These are phyloP conservation scores for Atalantia buxifolia DNA, from an alignment of 345 rosid species.

Conservation along the genomic window DNA sequence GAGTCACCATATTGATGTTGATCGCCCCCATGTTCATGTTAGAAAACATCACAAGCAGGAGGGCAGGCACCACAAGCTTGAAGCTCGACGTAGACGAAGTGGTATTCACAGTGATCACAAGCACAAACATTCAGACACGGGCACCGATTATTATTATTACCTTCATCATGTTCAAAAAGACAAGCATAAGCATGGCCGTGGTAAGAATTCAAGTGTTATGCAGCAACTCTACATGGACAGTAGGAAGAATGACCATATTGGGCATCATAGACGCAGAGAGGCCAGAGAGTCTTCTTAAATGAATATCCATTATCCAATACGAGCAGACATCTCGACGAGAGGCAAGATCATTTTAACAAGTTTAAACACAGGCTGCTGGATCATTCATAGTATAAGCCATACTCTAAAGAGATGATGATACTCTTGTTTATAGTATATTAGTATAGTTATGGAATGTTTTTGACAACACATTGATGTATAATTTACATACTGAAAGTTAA, in stretches of 20 bases:
- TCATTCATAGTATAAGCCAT: constrained; percentile 12
- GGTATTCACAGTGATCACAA: constrained; percentile 33
- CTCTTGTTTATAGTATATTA: background rate
- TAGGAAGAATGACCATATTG: constrained; percentile 25
- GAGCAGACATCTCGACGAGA: background rate
- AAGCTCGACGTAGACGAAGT: constrained; percentile 30
- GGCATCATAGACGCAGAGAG: constrained; percentile 29
- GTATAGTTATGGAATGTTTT: background rate
- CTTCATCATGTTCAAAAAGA: constrained; percentile 58
- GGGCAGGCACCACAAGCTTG: constrained; percentile 42
- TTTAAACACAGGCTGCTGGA: constrained; percentile 9
- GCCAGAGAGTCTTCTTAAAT: constrained; percentile 14
- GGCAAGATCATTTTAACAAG: background rate
- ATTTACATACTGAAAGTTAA: background rate
- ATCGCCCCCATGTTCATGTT: constrained; percentile 27
- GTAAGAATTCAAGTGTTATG: constrained; percentile 32
- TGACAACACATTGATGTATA: background rate
- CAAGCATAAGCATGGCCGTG: constrained; percentile 39
- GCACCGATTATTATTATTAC: constrained; percentile 39
- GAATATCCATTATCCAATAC: constrained; percentile 16
- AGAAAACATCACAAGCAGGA: constrained; percentile 27
- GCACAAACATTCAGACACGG: constrained; percentile 39
- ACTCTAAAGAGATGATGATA: constrained; percentile 2
- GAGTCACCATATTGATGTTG: constrained; percentile 21
- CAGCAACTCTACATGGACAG: constrained; percentile 29